These are phyloP conservation scores for Suillus subalutaceus DNA, from an alignment of 768 basidiomycete genomes.

Conservation along the genomic window DNA sequence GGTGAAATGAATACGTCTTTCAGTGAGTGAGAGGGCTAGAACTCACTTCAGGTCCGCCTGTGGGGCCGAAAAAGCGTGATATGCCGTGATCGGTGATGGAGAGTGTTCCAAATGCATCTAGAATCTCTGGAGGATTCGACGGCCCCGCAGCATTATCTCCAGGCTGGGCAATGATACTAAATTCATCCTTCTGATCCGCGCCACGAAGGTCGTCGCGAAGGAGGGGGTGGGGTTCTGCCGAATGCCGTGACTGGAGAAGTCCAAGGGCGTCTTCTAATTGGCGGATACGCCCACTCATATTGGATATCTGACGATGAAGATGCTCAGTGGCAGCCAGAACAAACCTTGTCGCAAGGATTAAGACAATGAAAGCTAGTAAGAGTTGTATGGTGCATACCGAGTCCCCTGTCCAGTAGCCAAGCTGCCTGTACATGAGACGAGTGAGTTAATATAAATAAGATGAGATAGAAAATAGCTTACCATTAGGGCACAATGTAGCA, in stretches of 20 bases:
- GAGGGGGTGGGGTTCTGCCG: slow-evolving; percentile 60
- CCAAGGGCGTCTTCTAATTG: slow-evolving; percentile 65
- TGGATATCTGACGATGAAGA: slow-evolving; percentile 57
- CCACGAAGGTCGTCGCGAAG: slow-evolving; percentile 55
- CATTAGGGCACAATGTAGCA: slow-evolving; percentile 72
- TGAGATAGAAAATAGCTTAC: slow-evolving; percentile 35
- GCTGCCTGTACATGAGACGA: slow-evolving; percentile 47
- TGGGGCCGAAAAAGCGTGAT: slow-evolving; percentile 67
- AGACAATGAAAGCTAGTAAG: neutral
- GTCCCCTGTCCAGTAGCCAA: slow-evolving; percentile 82
- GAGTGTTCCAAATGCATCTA: slow-evolving; percentile 63
- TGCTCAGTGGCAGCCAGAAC: slow-evolving; percentile 70
- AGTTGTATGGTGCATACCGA: slow-evolving; percentile 42
- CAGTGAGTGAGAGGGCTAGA: slow-evolving; percentile 7
- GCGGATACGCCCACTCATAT: slow-evolving; percentile 56
- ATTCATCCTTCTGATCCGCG: slow-evolving; percentile 33
- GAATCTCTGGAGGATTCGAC: slow-evolving; percentile 41
- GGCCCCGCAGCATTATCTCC: slow-evolving; percentile 27
- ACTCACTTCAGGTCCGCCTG: slow-evolving; percentile 68
- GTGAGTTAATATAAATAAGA: slow-evolving; percentile 10
- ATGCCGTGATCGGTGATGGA: slow-evolving; percentile 62
- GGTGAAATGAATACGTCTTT: slow-evolving; percentile 10
- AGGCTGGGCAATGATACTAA: slow-evolving; percentile 13
- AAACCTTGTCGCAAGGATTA: slow-evolving; percentile 38
- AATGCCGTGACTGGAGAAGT: slow-evolving; percentile 50